Conservation (phyloP, 805 yeast genomes). For the Candida boleticola region DNA sequence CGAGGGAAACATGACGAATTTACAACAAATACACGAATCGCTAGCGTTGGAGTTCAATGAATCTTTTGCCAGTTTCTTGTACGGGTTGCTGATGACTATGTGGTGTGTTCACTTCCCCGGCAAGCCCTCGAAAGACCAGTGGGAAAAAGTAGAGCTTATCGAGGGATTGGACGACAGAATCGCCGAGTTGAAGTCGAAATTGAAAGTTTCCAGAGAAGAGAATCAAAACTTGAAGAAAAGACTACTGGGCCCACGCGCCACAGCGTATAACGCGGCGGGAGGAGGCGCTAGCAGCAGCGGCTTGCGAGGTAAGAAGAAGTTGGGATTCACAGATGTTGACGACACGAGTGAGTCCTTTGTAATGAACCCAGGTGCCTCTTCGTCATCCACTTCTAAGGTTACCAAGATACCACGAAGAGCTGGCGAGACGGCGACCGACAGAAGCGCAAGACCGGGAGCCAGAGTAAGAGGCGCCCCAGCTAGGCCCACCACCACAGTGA, state of each 20-base stretch:
- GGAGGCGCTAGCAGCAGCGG: too few species aligned
- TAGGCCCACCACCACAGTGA: not conserved
- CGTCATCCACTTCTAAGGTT: constrained; percentile 10
- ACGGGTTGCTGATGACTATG: constrained; percentile 80
- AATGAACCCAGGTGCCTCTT: constrained; percentile 16
- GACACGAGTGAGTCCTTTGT: constrained; percentile 28
- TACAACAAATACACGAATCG: constrained; percentile 60
- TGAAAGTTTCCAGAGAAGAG: constrained; percentile 18
- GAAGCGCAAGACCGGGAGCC: too few species aligned
- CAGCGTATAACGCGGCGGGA: too few species aligned
- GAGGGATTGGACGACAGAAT: constrained; percentile 22
- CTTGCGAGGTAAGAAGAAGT: not conserved
- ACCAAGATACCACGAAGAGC: constrained; percentile 15
- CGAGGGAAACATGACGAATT: constrained; percentile 54
- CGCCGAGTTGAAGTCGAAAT: constrained; percentile 16
- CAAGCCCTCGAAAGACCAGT: constrained; percentile 32
- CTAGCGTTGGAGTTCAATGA: constrained; percentile 67
- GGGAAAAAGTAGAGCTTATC: constrained; percentile 27
- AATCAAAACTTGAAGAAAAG: constrained; percentile 23
- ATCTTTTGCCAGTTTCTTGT: constrained; percentile 70
- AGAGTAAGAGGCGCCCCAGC: too few species aligned
- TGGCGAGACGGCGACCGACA: too few species aligned
- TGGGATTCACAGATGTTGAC: constrained; percentile 10
- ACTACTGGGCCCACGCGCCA: constrained; percentile 7
- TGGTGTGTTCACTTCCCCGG: constrained; percentile 78